Conservation (phyloP, 2,329 filamentous ascomycete genomes). For the Teratosphaeria nubilosa region DNA sequence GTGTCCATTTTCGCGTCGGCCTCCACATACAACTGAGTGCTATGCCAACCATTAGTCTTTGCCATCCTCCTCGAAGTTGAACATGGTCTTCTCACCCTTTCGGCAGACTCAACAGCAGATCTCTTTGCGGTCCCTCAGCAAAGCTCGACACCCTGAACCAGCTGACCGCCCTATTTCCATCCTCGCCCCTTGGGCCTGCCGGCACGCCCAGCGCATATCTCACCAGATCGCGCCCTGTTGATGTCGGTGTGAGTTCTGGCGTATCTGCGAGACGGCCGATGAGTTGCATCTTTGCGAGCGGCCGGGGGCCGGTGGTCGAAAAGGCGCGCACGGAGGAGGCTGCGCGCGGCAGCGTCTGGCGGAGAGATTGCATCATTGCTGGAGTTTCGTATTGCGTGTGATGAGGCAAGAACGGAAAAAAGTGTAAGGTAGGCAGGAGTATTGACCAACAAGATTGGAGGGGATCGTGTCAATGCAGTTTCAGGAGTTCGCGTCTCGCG, state of each 20-base stretch:
- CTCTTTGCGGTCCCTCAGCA: slow-evolving; percentile 55
- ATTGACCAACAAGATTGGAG: not conserved
- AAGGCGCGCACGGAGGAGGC: slow-evolving; percentile 54
- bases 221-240: slow-evolving; percentile 62
- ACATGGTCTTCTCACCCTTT: slow-evolving; percentile 64
- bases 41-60: slow-evolving; percentile 29
- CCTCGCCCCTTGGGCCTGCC: slow-evolving; percentile 55
- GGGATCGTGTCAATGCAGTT: not conserved
- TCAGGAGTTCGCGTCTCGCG: not conserved
- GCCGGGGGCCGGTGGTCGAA: slow-evolving; percentile 54
- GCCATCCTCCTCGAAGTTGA: not conserved
- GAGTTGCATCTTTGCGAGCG: slow-evolving; percentile 71
- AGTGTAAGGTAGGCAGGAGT: not conserved
- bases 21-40: slow-evolving; percentile 71
- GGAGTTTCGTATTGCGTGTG: not conserved
- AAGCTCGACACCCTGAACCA: slow-evolving; percentile 81
- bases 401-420: not conserved
- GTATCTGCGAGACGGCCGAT: slow-evolving; percentile 73
- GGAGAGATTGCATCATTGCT: slow-evolving; percentile 38
- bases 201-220: slow-evolving; percentile 67
- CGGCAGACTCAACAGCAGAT: slow-evolving; percentile 60
- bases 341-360: slow-evolving; percentile 34
- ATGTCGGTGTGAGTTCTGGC: slow-evolving; percentile 64
- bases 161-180: slow-evolving; percentile 58
- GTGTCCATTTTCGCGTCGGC: slow-evolving; percentile 62